phyloP scores from a whole-genome alignment of 208 protist genomes.

The Wallacemonas collosoma region DNA sequence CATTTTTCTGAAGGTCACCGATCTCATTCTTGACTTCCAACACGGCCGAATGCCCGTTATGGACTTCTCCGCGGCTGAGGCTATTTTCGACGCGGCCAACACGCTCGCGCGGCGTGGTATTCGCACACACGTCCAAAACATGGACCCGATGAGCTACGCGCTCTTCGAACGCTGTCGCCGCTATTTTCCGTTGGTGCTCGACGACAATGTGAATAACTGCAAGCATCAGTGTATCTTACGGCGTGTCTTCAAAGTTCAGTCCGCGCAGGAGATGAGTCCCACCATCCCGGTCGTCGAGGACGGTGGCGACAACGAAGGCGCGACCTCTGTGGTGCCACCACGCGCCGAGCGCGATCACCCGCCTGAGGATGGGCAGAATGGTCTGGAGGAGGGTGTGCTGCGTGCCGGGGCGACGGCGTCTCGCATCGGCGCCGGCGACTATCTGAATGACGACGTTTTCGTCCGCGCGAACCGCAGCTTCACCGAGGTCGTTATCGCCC shows the following conservation, averaged over 20 bases:
- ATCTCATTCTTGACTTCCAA: constrained; percentile 63
- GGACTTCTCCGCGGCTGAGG: constrained; percentile 55
- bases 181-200: constrained; percentile 43
- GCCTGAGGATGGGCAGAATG: no score
- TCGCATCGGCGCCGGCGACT: constrained; percentile 16
- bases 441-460: constrained; percentile 46
- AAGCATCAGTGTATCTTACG: constrained; percentile 57
- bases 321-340: not conserved
- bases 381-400: no score
- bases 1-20: constrained; percentile 57
- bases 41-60: constrained; percentile 52
- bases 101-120: constrained; percentile 47
- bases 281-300: not conserved
- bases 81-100: constrained; percentile 42
- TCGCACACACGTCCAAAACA: constrained; percentile 59
- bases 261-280: constrained; percentile 1
- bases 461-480: constrained; percentile 36
- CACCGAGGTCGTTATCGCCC: constrained; percentile 9
- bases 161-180: constrained; percentile 49
- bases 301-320: not conserved
- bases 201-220: constrained; percentile 52
- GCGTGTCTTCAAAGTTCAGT: constrained; percentile 25
- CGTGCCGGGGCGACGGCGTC: not conserved
- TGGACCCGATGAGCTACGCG: constrained; percentile 46
- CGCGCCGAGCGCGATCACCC: no score